These are phyloP conservation scores for Mycena rebaudengoi DNA, from an alignment of 768 basidiomycete genomes.

Conservation along the genomic window DNA sequence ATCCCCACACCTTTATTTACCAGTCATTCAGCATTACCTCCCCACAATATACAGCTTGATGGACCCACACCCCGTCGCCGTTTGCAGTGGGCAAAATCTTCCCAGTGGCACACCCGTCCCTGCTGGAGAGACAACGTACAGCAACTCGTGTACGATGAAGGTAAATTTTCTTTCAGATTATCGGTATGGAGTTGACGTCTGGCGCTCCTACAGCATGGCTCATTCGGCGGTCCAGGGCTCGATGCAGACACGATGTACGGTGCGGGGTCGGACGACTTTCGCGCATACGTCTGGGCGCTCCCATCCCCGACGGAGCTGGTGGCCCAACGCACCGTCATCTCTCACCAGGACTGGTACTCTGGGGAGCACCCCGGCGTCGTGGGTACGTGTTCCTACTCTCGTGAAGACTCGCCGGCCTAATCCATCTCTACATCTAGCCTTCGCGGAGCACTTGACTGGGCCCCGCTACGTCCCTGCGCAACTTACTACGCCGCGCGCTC, in stretches of 20 bases:
- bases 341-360: constrained; percentile 54
- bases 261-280: constrained; percentile 87
- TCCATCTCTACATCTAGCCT: constrained; percentile 46
- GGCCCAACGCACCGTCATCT: constrained; percentile 55
- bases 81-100: constrained; percentile 65
- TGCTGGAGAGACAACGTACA: constrained; percentile 61
- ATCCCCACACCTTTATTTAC: not conserved
- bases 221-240: constrained; percentile 70
- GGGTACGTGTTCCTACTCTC: constrained; percentile 41
- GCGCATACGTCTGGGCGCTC: constrained; percentile 81
- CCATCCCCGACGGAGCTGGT: constrained; percentile 57
- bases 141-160: constrained; percentile 83
- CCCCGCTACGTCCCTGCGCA: constrained; percentile 67
- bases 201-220: constrained; percentile 64
- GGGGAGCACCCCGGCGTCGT: constrained; percentile 43
- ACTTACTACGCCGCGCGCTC: constrained; percentile 68
- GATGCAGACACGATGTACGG: constrained; percentile 68
- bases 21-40: constrained; percentile 59
- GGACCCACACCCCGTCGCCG: constrained; percentile 75
- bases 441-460: constrained; percentile 47
- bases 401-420: not conserved
- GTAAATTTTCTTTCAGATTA: constrained; percentile 41
- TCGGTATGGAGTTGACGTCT: not conserved
- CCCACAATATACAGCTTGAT: constrained; percentile 76
- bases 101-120: constrained; percentile 63